A percentile compares a stretch with the other conserved stretches of the same genome.
These are phyloP conservation scores for Pichia sporocuriosa DNA, from an alignment of 805 yeast species.

Conservation along the genomic window DNA sequence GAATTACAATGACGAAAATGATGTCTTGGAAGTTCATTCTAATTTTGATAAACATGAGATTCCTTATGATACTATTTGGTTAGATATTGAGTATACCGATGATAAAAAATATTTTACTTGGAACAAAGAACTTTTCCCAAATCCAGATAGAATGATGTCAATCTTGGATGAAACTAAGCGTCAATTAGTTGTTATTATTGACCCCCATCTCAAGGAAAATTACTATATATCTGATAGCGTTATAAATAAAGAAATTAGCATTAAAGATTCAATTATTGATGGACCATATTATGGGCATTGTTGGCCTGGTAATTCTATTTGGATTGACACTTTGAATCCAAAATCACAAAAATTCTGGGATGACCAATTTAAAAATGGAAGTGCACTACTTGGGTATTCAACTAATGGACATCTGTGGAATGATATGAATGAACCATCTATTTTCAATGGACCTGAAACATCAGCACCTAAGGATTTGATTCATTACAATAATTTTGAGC, in stretches of 20 bases:
- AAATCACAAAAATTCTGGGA: constrained; percentile 54
- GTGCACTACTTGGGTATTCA: constrained; percentile 40
- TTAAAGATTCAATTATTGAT: constrained; percentile 40
- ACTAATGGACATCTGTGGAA: constrained; percentile 85
- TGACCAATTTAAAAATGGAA: constrained; percentile 40
- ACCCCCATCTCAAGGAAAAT: constrained; percentile 79
- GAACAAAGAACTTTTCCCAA: constrained; percentile 67
- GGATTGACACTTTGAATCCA: constrained; percentile 85
- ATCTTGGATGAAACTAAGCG: constrained; percentile 67
- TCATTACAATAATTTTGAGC: constrained; percentile 80
- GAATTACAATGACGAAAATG: constrained; percentile 89
- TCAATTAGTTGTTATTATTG: constrained; percentile 76
- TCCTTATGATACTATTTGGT: constrained; percentile 91
- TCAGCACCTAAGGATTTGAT: constrained; percentile 75
- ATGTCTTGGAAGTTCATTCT: constrained; percentile 64
- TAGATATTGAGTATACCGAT: constrained; percentile 89
- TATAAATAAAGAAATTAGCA: constrained; percentile 37
- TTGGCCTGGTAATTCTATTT: constrained; percentile 95
- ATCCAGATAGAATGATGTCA: constrained; percentile 62
- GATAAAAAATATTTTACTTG: constrained; percentile 87
- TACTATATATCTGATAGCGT: constrained; percentile 59
- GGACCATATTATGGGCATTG: constrained; percentile 75
- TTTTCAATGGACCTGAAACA: constrained; percentile 93
- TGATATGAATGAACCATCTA: constrained; percentile 97
- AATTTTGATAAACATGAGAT: constrained; percentile 67